These are phyloP conservation scores for Fusarium pininemorale DNA, from an alignment of 2,329 filamentous ascomycete genomes.

Conservation along the genomic window DNA sequence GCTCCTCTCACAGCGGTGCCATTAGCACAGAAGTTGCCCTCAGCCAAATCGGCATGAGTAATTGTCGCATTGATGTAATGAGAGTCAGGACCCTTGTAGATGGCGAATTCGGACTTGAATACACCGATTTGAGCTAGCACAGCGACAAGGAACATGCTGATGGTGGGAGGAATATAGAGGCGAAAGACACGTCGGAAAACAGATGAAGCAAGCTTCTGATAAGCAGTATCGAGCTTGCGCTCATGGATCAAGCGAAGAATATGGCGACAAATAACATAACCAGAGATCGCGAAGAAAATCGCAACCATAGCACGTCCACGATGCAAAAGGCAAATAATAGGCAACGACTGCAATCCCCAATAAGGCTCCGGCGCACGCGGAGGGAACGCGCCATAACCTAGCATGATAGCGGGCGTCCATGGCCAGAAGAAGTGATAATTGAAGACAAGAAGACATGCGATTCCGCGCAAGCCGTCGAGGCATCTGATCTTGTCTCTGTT, in stretches of 20 bases:
- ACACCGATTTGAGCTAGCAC: slow-evolving; percentile 50
- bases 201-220: slow-evolving; percentile 49
- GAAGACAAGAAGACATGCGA: slow-evolving; percentile 54
- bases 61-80: slow-evolving; percentile 52
- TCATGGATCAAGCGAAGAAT: slow-evolving; percentile 50
- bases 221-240: slow-evolving; percentile 47
- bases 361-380: slow-evolving; percentile 49
- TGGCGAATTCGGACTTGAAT: slow-evolving; percentile 48
- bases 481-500: slow-evolving; percentile 49
- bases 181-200: slow-evolving; percentile 52
- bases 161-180: slow-evolving; percentile 52
- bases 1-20: slow-evolving; percentile 42
- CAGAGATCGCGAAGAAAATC: slow-evolving; percentile 56
- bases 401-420: slow-evolving; percentile 52
- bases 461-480: slow-evolving; percentile 53
- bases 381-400: slow-evolving; percentile 51
- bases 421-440: slow-evolving; percentile 55
- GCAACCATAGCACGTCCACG: slow-evolving; percentile 54
- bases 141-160: slow-evolving; percentile 53
- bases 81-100: slow-evolving; percentile 51
- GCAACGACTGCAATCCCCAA: slow-evolving; percentile 45
- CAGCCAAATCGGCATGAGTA: slow-evolving; percentile 33
- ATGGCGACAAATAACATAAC: slow-evolving; percentile 53
- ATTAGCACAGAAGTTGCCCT: slow-evolving; percentile 41
- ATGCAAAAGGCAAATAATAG: slow-evolving; percentile 53